Evolutionary conservation across 257 asterid species (phyloP).

Genomic region (Solanum tarapatanum): DNA sequence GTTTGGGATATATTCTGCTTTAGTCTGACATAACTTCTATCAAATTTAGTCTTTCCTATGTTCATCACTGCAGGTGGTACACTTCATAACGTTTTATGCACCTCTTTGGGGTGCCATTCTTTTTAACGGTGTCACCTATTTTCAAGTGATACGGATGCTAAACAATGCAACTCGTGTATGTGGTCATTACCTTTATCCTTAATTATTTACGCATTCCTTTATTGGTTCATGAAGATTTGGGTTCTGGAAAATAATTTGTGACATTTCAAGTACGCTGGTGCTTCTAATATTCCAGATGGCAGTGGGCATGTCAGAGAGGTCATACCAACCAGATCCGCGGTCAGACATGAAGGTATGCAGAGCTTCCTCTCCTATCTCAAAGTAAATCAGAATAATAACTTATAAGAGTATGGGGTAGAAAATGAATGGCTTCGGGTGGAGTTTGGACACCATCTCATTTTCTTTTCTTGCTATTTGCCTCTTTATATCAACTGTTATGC

Average conservation of each 20-base stretch:
- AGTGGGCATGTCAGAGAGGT: constrained; percentile 82
- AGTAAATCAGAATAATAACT: background rate
- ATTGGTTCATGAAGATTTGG: background rate
- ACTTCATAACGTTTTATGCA: constrained; percentile 83
- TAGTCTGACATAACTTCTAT: background rate
- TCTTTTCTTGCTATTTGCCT: background rate
- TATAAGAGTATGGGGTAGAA: background rate
- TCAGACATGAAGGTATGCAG: constrained; percentile 66
- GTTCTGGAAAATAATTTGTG: background rate
- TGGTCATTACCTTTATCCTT: constrained; percentile 6
- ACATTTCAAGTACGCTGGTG: constrained; percentile 5
- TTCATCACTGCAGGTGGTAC: constrained; percentile 55
- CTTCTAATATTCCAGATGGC: constrained; percentile 66
- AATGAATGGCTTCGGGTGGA: background rate
- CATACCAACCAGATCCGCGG: constrained; percentile 59
- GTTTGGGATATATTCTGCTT: background rate
- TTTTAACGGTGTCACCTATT: constrained; percentile 89
- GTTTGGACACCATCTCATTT: background rate
- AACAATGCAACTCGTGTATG: constrained; percentile 98
- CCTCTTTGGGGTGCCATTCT: constrained; percentile 99
- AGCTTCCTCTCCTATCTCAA: background rate
- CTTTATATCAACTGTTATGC: background rate
- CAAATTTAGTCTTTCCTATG: background rate
- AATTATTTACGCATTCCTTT: background rate
- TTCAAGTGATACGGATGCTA: constrained; percentile 97